Evolutionary conservation across 2,329 filamentous ascomycete species (phyloP).

Genomic region (Lecanicillium sp.): DNA sequence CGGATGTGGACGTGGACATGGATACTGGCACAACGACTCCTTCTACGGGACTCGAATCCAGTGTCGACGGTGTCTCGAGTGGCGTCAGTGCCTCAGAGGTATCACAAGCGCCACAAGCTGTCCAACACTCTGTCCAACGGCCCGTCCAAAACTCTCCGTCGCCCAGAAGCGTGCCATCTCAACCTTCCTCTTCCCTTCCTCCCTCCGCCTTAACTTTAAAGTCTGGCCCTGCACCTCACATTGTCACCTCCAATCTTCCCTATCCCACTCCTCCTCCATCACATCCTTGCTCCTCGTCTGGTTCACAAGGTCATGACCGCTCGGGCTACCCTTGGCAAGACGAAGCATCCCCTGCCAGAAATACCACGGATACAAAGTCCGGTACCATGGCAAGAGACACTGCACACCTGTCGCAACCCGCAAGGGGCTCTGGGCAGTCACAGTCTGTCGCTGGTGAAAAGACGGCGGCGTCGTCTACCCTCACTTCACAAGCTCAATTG

Average conservation of each 20-base stretch:
- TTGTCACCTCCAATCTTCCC: constrained; percentile 26
- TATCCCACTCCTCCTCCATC: constrained; percentile 54
- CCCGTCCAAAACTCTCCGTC: constrained; percentile 1
- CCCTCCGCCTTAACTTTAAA: constrained; percentile 27
- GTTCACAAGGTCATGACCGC: constrained; percentile 11
- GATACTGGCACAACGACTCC: background rate
- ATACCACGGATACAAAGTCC: too few species aligned
- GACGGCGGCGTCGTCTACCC: too few species aligned
- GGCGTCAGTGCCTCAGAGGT: too few species aligned
- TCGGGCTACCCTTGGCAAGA: background rate
- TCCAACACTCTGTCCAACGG: too few species aligned
- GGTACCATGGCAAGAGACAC: too few species aligned
- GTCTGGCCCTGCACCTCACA: constrained; percentile 17
- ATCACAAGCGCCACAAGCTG: too few species aligned
- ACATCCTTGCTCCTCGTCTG: constrained; percentile 29
- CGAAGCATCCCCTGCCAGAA: background rate
- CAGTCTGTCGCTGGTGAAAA: too few species aligned
- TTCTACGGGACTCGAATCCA: too few species aligned
- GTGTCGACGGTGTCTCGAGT: too few species aligned
- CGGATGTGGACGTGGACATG: background rate
- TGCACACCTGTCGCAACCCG: too few species aligned
- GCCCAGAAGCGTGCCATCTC: background rate
- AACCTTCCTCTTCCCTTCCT: constrained; percentile 22
- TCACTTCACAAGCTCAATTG: too few species aligned
- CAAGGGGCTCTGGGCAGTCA: too few species aligned